Evolutionary conservation across 2,329 filamentous ascomycete species (phyloP).

Genomic region (Colletotrichum spaethianum): DNA sequence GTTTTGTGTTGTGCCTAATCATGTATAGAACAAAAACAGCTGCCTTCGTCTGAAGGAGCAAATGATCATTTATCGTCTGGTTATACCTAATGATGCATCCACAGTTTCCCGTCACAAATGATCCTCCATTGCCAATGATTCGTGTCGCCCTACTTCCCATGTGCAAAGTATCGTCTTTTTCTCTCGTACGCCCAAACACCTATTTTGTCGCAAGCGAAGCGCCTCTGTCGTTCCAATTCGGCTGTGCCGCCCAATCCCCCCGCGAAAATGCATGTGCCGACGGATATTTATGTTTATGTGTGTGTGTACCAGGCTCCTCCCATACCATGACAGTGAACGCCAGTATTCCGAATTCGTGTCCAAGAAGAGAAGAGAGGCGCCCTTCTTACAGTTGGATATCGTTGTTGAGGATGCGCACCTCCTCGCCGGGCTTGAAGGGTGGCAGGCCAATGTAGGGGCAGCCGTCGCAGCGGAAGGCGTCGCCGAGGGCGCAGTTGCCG

Average conservation of each 20-base stretch:
- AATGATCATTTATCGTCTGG: not conserved
- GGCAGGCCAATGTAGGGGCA: constrained; percentile 91
- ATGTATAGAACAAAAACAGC: constrained; percentile 24
- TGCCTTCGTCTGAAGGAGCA: not conserved
- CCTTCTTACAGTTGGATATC: constrained; percentile 79
- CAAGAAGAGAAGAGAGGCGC: not conserved
- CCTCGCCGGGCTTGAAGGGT: constrained; percentile 96
- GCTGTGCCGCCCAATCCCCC: not conserved
- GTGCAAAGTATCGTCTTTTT: not conserved
- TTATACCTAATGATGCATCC: constrained; percentile 7
- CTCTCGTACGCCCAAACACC: constrained; percentile 15
- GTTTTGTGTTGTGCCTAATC: constrained; percentile 23
- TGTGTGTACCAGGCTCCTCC: constrained; percentile 3
- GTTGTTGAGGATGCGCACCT: constrained; percentile 89
- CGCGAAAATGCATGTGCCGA: constrained; percentile 4
- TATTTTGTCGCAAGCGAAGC: constrained; percentile 2
- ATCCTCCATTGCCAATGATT: not conserved
- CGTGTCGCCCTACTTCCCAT: not conserved
- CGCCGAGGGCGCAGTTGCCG: constrained; percentile 92
- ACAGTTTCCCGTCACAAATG: not conserved
- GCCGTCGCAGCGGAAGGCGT: constrained; percentile 84
- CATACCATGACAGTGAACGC: constrained; percentile 5
- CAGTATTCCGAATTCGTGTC: not conserved
- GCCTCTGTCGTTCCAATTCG: not conserved
- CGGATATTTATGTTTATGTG: not conserved